Evolutionary conservation across 345 rosid species (phyloP), one percentile per base, ranked within the genome.

Genomic region (Mallotus nudiflorus): DNA sequence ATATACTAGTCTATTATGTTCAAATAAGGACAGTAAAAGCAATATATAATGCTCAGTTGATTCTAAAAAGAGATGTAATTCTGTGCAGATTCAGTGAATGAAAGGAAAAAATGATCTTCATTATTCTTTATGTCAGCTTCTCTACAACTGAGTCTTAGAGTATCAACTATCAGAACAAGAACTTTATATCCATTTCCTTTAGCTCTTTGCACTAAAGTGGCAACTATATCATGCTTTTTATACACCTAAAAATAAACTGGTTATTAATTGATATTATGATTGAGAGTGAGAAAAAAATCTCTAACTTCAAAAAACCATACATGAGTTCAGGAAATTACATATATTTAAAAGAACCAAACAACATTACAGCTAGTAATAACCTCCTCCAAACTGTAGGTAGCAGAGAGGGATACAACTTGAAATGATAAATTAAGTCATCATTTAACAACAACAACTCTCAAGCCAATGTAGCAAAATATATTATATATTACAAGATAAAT

Each of bases 51-150:
- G n/a, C n/a, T n/a, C n/a, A n/a, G n/a, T n/a, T n/a, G n/a, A n/a
- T n/a, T 6, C n/a, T n/a, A n/a, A n/a, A n/a, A n/a, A n/a, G n/a
- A n/a, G n/a, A n/a, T n/a, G 16, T 0, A 60, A 42, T 6, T 62
- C 9, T 0, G 9, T 42, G 50, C 16, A 22, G 19, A 40, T 39
- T 40, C 11, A 40, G 42, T 40, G 52, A 14, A 27, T 39, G 46
- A 52, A n/a, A 25, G 29, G 62, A 63, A 54, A 64, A 42, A 56
- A 66, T 10, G 51, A 40, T 37, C 51, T 55, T 37, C 66, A 91
- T 82, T 88, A 79, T 91, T 94, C 87, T 87, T 94, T 62, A 94
- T 89, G 86, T 87, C 95, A 22, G 92, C 88, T 80, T 94, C 96
- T 78, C 95, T 88, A 77, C 91, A 80, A 28, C 98, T 97, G 37